Evolutionary conservation across 2,329 filamentous ascomycete genomes (phyloP), one percentile per base, ranked within the genome.

Genomic region (Hypomyces perniciosus): DNA sequence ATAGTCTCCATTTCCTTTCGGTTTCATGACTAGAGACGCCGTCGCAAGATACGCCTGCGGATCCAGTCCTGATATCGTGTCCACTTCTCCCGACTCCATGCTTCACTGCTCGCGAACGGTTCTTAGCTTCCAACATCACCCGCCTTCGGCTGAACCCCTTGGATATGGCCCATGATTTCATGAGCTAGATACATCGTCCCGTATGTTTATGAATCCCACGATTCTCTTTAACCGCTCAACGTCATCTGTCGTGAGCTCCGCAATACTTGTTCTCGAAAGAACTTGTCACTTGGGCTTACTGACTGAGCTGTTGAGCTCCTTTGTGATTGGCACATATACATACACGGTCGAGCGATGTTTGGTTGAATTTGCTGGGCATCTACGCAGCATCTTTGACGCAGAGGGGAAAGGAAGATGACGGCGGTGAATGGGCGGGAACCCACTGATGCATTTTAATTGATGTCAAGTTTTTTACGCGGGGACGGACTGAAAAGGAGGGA

Each of bases 21-120:
- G 57, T 65, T 63, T 64, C 51, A 65, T 62, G 65, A 66, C 61
- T 65, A 66, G 65, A 67, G 62, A 63, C 62, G 57, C 54, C 54
- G 56, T 65, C 57, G 60, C 62, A 62, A 63, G 64, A 61, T 60
- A 57, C 55, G 57, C 55, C 50, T 54, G 55, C 52, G 56, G 56
- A 53, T 56, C 50, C 51, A 48, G 50, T 54, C 49, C 48, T 53
- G 51, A 50, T 37, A 43, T 53, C 38, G 28, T 52, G 46, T 53
- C 41, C 51, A 45, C 50, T 38, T 35, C 33, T 44, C 44, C 44
- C 46, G 12, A 51, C 37, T 47, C 47, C n/a, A 44, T 33, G 48
- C 48, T 37, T 44, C 40, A 28, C 26, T 29, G 34, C 39, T 51
- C 39, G 43, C 42, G 38, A 41, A 44, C 34, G 40, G 35, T 35